Evolutionary conservation across 164 flowering plant species (phyloP).

Genomic region (Chimonanthus praecox): DNA sequence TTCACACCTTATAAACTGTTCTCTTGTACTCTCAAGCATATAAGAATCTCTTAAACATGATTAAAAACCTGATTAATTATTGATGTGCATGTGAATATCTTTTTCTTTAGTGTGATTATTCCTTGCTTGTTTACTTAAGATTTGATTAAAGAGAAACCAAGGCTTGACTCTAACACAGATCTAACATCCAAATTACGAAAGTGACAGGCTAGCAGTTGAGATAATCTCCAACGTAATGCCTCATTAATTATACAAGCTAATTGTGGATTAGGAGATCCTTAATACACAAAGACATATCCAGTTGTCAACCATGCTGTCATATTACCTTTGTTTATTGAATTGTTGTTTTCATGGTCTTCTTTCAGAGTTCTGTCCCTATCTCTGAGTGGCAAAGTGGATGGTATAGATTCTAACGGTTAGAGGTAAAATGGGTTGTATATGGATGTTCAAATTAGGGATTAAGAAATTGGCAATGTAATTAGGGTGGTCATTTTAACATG

Average conservation of each 20-base stretch:
- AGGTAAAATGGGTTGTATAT: no score
- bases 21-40: not conserved
- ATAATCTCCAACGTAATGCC: not conserved
- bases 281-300: not conserved
- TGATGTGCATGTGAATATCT: not conserved
- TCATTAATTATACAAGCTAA: not conserved
- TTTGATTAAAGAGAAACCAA: not conserved
- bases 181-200: not conserved
- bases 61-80: no score
- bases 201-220: not conserved
- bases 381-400: not conserved
- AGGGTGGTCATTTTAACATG: no score
- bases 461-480: no score
- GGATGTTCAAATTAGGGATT: no score
- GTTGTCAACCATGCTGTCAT: not conserved
- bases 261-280: not conserved
- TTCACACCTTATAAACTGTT: not conserved
- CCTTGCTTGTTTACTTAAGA: not conserved
- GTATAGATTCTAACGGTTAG: no score
- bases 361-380: no score
- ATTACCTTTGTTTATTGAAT: not conserved
- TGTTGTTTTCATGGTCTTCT: not conserved
- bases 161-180: not conserved
- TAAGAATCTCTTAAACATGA: not conserved
- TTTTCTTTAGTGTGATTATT: not conserved